Conservation (phyloP, 2,329 filamentous ascomycete species). For the Cercospora sesami region DNA sequence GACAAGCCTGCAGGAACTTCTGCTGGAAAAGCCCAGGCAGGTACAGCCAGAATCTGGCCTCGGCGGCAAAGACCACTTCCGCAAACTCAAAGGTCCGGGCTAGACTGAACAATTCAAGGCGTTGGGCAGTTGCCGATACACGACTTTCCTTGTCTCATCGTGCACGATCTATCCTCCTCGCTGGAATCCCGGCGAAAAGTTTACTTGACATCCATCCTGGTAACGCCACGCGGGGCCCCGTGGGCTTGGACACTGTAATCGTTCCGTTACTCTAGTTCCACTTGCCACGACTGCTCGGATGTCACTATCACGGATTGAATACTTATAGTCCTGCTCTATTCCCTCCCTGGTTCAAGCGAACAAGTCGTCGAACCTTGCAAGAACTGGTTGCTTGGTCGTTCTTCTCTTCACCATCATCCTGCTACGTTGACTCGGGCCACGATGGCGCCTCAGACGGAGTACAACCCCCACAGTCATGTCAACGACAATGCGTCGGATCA, state of each 20-base stretch:
- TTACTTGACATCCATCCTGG: conserved; percentile 7
- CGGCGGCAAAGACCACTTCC: background rate
- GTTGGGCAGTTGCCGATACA: background rate
- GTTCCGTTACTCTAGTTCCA: background rate
- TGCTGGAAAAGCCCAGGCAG: background rate
- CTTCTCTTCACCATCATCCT: background rate
- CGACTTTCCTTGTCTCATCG: background rate
- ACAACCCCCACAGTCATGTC: background rate
- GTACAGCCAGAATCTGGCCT: background rate
- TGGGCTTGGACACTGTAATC: background rate
- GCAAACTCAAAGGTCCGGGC: background rate
- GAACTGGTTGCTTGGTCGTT: background rate
- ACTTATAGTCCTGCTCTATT: background rate
- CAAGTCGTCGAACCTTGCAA: background rate
- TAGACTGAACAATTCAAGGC: background rate
- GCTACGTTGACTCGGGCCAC: background rate
- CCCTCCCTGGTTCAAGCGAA: background rate
- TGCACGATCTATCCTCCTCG: background rate
- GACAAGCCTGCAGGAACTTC: background rate
- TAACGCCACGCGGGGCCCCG: background rate
- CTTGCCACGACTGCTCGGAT: background rate
- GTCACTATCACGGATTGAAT: background rate
- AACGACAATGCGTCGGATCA: background rate
- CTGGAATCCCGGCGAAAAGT: background rate
- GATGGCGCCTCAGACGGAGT: background rate